Conservation (phyloP, 1,284 basidiomycete genomes). For the Cystobasidiaceae sp. region DNA sequence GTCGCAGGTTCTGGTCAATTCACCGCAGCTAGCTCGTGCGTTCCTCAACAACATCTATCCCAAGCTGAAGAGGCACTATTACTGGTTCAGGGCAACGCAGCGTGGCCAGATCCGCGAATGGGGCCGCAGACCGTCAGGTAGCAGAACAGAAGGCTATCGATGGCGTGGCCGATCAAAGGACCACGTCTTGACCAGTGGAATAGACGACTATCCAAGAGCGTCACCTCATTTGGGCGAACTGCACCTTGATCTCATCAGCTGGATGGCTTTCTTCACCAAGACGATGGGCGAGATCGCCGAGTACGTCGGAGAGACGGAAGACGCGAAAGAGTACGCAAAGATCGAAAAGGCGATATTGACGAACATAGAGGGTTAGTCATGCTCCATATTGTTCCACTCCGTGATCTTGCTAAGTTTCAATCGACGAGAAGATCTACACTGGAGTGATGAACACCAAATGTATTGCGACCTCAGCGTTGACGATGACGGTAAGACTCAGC, state of each 20-base stretch:
- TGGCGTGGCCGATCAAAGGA: slow-evolving; percentile 80
- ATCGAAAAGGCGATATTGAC: slow-evolving; percentile 72
- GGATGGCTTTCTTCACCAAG: slow-evolving; percentile 88
- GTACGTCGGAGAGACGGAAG: slow-evolving; percentile 75
- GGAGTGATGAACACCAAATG: slow-evolving; percentile 81
- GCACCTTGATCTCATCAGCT: slow-evolving; percentile 84
- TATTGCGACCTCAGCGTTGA: slow-evolving; percentile 85
- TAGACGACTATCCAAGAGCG: slow-evolving; percentile 90
- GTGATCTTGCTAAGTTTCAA: neutral
- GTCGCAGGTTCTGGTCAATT: slow-evolving; percentile 52
- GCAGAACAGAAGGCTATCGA: slow-evolving; percentile 80
- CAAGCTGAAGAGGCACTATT: slow-evolving; percentile 80
- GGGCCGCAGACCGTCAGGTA: slow-evolving; percentile 61
- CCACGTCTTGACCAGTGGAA: slow-evolving; percentile 85
- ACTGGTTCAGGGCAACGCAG: slow-evolving; percentile 92
- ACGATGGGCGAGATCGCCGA: slow-evolving; percentile 82
- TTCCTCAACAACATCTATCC: slow-evolving; percentile 75
- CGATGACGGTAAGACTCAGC: slow-evolving; percentile 60
- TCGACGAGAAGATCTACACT: slow-evolving; percentile 67
- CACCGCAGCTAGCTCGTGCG: slow-evolving; percentile 57
- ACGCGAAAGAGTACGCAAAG: slow-evolving; percentile 65
- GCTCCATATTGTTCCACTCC: neutral
- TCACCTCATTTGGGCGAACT: slow-evolving; percentile 81
- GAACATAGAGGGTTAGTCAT: slow-evolving; percentile 71
- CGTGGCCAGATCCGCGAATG: slow-evolving; percentile 88